Evolutionary conservation across 148 eudicot species (phyloP), one percentile per base, ranked within the genome.

Genomic region (Camellia granthamiana): DNA sequence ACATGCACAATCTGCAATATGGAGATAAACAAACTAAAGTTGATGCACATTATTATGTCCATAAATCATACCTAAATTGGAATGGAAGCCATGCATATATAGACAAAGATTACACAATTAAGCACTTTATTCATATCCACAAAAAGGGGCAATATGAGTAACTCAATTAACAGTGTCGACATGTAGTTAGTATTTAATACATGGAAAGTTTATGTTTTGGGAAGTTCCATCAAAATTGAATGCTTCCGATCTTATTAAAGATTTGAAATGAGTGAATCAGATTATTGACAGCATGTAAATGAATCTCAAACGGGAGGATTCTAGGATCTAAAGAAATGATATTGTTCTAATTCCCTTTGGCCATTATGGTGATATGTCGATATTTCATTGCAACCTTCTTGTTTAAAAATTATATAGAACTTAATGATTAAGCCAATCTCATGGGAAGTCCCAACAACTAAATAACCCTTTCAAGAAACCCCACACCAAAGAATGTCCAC

Each of bases 1-100:
- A 83, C 91, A 80, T 88, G 85, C 56, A 90, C 97, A 85, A 92
- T 87, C 98, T 94, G 89, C 74, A 73, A 43, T 69, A 79, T 14
- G 46, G 7, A 81, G 18, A 51, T 66, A 60, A 2, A 47, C 2
- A 23, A 7, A 58, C 12, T 58, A 58, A 58, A 9, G n/a, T 58
- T 10, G 15, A 10, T 58, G 61, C 16, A 4, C 52, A 4, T 5
- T 5, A 49, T 49, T 5, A 49, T 49, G 52, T 49, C 52, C 15
- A 58, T 58, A 58, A 7, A 58, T 9, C 15, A 58, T 58, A 3
- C 15, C 12, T 14, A 9, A 58, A 58, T 58, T 58, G 12, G 61
- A 14, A 58, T 58, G 9, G 12, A 58, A 58, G 12, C 16, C 13
- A 58, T 58, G 16, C 3, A 58, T 14, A 58, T 58, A 58, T 18